Conservation (phyloP, 495 filamentous ascomycete genomes). For the Recurvomyces mirabilis region DNA sequence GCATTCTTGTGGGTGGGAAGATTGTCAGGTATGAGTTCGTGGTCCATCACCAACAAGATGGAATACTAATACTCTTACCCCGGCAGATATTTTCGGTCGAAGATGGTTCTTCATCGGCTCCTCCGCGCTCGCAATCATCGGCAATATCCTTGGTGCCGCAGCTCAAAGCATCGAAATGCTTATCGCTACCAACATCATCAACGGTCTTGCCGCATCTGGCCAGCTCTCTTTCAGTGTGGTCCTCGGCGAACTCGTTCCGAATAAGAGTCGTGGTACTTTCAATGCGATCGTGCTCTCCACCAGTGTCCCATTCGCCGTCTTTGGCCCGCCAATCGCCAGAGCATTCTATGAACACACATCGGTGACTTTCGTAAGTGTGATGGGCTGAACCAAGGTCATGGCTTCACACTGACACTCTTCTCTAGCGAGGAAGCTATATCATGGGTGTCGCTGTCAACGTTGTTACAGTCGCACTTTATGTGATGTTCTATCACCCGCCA, state of each 20-base stretch:
- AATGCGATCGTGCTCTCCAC: constrained; percentile 21
- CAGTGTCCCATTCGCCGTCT: constrained; percentile 23
- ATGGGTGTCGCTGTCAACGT: too few species aligned
- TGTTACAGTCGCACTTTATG: constrained; percentile 24
- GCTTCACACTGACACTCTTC: too few species aligned
- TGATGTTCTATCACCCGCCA: constrained; percentile 27
- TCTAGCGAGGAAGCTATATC: too few species aligned
- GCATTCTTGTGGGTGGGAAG: constrained; percentile 25
- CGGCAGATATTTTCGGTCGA: constrained; percentile 22
- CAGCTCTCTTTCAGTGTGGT: constrained; percentile 32
- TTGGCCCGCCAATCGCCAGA: constrained; percentile 26
- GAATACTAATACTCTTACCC: too few species aligned
- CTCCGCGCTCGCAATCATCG: constrained; percentile 19
- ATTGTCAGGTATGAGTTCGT: constrained; percentile 28
- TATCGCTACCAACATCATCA: constrained; percentile 24
- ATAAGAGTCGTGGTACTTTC: constrained; percentile 23
- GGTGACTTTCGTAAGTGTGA: too few species aligned
- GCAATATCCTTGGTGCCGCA: constrained; percentile 25
- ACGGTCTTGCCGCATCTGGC: constrained; percentile 25
- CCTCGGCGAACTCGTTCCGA: constrained; percentile 26
- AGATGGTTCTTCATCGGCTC: constrained; percentile 24
- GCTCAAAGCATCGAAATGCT: constrained; percentile 24
- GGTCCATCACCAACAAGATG: too few species aligned
- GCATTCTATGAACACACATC: constrained; percentile 21
- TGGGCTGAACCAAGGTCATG: too few species aligned